Evolutionary conservation across 1,139 yeast species (phyloP), one percentile per base, ranked within the genome.

Genomic region (Barnettozyma hawaiiensis): DNA sequence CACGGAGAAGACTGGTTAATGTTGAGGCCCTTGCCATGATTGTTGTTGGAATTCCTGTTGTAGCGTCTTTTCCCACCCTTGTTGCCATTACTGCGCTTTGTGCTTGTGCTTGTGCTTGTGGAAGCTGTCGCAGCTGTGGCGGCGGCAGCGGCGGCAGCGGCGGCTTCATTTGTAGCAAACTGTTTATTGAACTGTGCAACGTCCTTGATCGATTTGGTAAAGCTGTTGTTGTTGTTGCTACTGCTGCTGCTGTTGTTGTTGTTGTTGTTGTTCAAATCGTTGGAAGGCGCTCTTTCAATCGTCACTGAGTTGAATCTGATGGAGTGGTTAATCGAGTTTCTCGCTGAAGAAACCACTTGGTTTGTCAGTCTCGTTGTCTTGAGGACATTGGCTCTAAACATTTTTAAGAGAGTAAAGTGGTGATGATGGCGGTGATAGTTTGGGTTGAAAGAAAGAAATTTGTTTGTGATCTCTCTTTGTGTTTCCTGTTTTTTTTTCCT

Each of bases 1-100:
- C 67, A 66, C 24, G 72, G 72, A 3, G 70, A 66, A 18, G 67
- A 64, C 33, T 59, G 55, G 31, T 55, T 55, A 11, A 60, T 49
- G 12, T 57, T 48, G 19, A 55, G 54, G 16, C 46, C 53, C 18
- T 39, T 45, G 56, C 34, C 55, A 57, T 41, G 59, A 14, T 43
- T 44, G 16, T 43, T 44, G 16, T 20, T 20, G 16, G 23, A 20
- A 18, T 9, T 19, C 7, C 20, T 20, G 24, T 32, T 32, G 35
- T 14, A 20, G 10, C 38, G 44, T 58, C 37, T 58, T 57, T 35
- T 59, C 60, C 38, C 58, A 60, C 41, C 54, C 58, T 41, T 61
- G 59, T 42, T 61, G 64, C 40, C 62, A 66, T 39, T 61, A 22
- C 29, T 34, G 10, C 35, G n/a, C n/a, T n/a, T n/a, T n/a, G n/a